Base-by-base conservation (phyloP, 306 rosid species). In the Chamaecrista fasciculata region DNA sequence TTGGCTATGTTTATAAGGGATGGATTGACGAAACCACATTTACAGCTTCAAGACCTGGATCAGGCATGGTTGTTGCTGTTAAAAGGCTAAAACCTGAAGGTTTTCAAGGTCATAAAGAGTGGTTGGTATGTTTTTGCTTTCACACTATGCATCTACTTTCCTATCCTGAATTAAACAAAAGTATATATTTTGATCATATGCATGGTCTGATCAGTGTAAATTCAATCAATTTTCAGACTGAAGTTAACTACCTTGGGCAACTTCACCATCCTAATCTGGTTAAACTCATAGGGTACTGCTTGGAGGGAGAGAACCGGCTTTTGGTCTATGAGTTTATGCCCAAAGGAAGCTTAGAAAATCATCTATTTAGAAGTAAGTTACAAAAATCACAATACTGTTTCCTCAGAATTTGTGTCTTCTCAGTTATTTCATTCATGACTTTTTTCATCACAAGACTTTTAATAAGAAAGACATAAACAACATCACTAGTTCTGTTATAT, bases 251-350 rank as follows among this genome's bases (percentile, higher is more conserved):
- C 73, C 87, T 91, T 34, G 96, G 97, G 60, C 93, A 86, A 71
- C 89, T 91, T 44, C 89, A 91, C 77, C 97, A 91, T 82, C 85
- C 77, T 42, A 91, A 91, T 80, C 78, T 91, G 34, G 97, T 91
- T 65, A 91, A 89, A 84, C 76, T 89, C 34, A 83, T 89, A 21
- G 97, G 97, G 34, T 86, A 91, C 82, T 91, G 97, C 74, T 71
- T 72, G 53, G 96, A 91, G 68, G 97, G 94, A 9, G 94, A 91
- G 74, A 78, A 85, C 80, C 85, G 89, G 68, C 77, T 91, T 29
- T 85, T 91, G 88, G 97, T 91, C 46, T 91, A 91, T 44, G 96
- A 91, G 85, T 86, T 86, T 76, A 76, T 91, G 97, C 85, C 96
- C 1, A 88, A 85, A 56, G 97, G 97, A 62, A 91, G 97, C 81